A percentile compares a stretch with the other conserved stretches of the same genome.
Evolutionary conservation across 177 flowering plant species (phyloP).

Genomic region (Vitis hybrid): DNA sequence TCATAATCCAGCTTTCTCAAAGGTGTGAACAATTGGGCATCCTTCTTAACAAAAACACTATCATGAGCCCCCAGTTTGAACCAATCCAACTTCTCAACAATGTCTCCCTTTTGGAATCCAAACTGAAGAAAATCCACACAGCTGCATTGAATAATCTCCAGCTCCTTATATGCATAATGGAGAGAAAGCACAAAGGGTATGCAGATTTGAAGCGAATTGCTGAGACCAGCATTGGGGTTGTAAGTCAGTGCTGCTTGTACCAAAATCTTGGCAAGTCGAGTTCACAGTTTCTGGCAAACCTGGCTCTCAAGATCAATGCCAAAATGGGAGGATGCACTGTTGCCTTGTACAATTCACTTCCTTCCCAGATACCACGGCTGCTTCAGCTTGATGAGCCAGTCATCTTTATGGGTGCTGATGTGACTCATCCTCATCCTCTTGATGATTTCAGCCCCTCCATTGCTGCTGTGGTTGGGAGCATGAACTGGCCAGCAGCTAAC

Average conservation of each 20-base stretch:
- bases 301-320: slow-evolving; percentile 94
- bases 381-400: slow-evolving; percentile 61
- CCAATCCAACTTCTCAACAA: slow-evolving; percentile 70
- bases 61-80: slow-evolving; percentile 61
- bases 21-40: slow-evolving; percentile 88
- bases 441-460: slow-evolving; percentile 94
- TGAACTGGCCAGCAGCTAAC: slow-evolving; percentile 95
- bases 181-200: slow-evolving; percentile 90
- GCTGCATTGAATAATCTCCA: slow-evolving; percentile 68
- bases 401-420: slow-evolving; percentile 97
- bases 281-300: slow-evolving; percentile 83
- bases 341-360: slow-evolving; percentile 70
- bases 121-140: slow-evolving; percentile 59
- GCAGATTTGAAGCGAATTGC: slow-evolving; percentile 91
- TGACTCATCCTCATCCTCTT: slow-evolving; percentile 93
- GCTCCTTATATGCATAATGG: slow-evolving; percentile 89
- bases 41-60: slow-evolving; percentile 55
- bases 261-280: slow-evolving; percentile 57
- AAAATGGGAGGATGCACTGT: slow-evolving; percentile 93
- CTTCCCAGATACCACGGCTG: slow-evolving; percentile 72
- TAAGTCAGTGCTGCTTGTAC: slow-evolving; percentile 89
- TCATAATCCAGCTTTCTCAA: slow-evolving; percentile 66
- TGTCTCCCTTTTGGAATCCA: slow-evolving; percentile 65
- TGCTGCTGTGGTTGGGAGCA: slow-evolving; percentile 94
- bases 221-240: slow-evolving; percentile 80